Evolutionary conservation across 2,329 filamentous ascomycete genomes (phyloP).

Genomic region (Alternaria sp.): DNA sequence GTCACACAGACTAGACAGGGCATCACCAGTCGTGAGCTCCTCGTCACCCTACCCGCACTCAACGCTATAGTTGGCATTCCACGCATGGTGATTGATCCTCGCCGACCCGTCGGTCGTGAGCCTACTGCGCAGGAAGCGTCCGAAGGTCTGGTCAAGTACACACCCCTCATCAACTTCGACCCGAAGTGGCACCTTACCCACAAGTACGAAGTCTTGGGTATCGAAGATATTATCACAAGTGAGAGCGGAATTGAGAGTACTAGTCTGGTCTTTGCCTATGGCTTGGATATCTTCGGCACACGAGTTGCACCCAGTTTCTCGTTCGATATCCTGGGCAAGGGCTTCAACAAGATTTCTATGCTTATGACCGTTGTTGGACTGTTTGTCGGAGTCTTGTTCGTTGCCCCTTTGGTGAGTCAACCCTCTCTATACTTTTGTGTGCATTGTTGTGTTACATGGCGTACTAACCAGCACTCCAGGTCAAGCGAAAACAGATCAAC

Average conservation of each 20-base stretch:
- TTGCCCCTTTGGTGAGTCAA: conserved; percentile 78
- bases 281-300: conserved; percentile 86
- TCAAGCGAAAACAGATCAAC: conserved; percentile 71
- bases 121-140: conserved; percentile 78
- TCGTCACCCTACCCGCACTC: conserved; percentile 76
- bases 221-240: conserved; percentile 73
- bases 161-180: conserved; percentile 80
- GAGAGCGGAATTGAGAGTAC: conserved; percentile 91
- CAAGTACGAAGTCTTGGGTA: conserved; percentile 77
- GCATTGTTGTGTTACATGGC: conserved; percentile 5
- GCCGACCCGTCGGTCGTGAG: conserved; percentile 84
- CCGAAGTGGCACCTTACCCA: conserved; percentile 82
- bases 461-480: conserved; percentile 40
- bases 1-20: conserved; percentile 92
- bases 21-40: conserved; percentile 81
- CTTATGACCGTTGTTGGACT: conserved; percentile 83
- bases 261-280: conserved; percentile 85
- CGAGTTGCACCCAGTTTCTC: conserved; percentile 83
- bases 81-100: conserved; percentile 79
- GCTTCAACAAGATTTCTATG: conserved; percentile 90
- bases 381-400: conserved; percentile 73
- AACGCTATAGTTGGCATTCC: conserved; percentile 82
- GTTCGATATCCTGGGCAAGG: conserved; percentile 92
- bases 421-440: neutral
- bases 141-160: conserved; percentile 81